A percentile compares a stretch with the other conserved stretches of the same genome.
phyloP scores from a whole-genome alignment of 164 flowering plant species.

The Sedum album region DNA sequence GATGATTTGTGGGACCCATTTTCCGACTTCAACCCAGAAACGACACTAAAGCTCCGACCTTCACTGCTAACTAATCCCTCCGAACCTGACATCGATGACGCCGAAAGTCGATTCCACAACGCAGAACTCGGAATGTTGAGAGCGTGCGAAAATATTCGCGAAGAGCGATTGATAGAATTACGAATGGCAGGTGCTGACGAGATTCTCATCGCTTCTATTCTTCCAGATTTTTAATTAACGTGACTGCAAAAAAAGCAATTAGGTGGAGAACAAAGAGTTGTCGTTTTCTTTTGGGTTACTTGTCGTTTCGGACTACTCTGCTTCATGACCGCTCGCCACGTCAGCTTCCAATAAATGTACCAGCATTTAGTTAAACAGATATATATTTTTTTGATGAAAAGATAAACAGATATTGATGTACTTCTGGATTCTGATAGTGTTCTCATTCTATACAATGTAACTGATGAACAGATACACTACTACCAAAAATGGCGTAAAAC shows the following conservation, averaged over 20 bases:
- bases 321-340: neutral
- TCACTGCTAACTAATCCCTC: neutral
- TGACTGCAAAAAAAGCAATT: neutral
- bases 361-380: too few relatives aligned
- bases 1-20: conserved; percentile 12
- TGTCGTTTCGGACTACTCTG: neutral
- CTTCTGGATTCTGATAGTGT: too few relatives aligned
- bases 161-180: conserved; percentile 12
- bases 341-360: neutral
- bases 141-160: neutral
- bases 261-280: too few relatives aligned
- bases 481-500: too few relatives aligned
- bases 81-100: conserved; percentile 7
- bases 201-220: conserved; percentile 9
- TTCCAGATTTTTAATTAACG: neutral
- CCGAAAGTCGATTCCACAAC: conserved; percentile 7
- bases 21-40: conserved; percentile 10
- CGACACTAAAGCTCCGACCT: conserved; percentile 12
- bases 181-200: neutral
- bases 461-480: too few relatives aligned
- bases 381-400: too few relatives aligned
- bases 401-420: too few relatives aligned
- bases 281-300: neutral
- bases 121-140: neutral
- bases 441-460: too few relatives aligned